Evolutionary conservation across 2,329 filamentous ascomycete genomes (phyloP).

Genomic region (Talaromyces amestolkiae): DNA sequence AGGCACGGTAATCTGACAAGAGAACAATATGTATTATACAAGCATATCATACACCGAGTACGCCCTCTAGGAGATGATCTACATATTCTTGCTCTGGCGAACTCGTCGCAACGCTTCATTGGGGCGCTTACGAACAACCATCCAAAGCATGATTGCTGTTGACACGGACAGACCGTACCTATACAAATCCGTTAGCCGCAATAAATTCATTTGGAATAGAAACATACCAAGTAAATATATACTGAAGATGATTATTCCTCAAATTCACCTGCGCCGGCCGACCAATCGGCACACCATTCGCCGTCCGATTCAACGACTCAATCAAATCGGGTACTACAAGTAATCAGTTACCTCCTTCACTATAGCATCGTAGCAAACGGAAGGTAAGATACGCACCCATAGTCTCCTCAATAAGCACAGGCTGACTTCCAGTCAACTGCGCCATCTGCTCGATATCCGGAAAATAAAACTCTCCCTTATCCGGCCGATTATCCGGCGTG

Average conservation of each 20-base stretch:
- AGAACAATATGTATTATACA: neutral
- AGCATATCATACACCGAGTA: constrained; percentile 15
- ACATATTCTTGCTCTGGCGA: constrained; percentile 74
- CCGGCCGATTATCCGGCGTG: constrained; percentile 83
- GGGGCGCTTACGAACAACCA: constrained; percentile 85
- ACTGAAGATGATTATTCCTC: constrained; percentile 94
- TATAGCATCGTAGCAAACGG: neutral
- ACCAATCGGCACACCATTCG: constrained; percentile 84
- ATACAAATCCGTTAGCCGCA: constrained; percentile 15
- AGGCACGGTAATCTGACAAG: neutral
- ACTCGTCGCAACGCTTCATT: constrained; percentile 70
- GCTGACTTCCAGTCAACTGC: constrained; percentile 71
- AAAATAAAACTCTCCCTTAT: constrained; percentile 87
- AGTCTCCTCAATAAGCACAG: constrained; percentile 93
- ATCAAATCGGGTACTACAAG: constrained; percentile 71
- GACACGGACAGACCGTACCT: constrained; percentile 85
- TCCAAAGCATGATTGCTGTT: constrained; percentile 93
- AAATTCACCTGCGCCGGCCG: constrained; percentile 85
- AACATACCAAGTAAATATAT: constrained; percentile 95
- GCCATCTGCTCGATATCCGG: constrained; percentile 94
- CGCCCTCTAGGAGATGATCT: constrained; percentile 30
- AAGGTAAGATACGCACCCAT: constrained; percentile 62
- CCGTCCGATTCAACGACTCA: constrained; percentile 69
- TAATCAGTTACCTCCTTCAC: neutral
- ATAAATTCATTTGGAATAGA: neutral